Percentiles rank a stretch among this genome's conserved stretches.
These are phyloP conservation scores for Cylindrotheca fusiformis DNA, from an alignment of 108 stramenopile genomes.

Conservation along the genomic window DNA sequence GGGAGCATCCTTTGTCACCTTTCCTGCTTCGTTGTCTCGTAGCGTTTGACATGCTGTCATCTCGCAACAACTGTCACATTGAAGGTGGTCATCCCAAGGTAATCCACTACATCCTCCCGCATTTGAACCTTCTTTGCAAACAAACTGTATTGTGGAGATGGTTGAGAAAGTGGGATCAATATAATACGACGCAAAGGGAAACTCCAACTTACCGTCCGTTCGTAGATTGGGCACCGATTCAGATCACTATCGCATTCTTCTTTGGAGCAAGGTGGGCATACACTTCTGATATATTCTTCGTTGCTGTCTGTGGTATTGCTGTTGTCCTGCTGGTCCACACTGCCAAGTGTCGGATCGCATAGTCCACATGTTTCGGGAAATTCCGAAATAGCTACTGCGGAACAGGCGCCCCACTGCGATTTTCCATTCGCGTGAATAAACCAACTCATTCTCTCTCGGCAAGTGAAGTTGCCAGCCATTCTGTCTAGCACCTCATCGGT, in stretches of 20 bases:
- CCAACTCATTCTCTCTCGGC: slow-evolving; percentile 63
- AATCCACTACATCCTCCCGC: slow-evolving; percentile 54
- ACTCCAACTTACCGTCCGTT: no score
- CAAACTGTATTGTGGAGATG: no score
- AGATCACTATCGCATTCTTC: slow-evolving; percentile 52
- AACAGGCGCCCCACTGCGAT: slow-evolving; percentile 61
- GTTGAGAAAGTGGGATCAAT: no score
- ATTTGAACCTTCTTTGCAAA: slow-evolving; percentile 59
- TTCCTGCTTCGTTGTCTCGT: slow-evolving; percentile 21
- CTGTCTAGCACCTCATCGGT: slow-evolving; percentile 48
- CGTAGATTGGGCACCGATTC: slow-evolving; percentile 57
- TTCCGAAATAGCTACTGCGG: slow-evolving; percentile 52
- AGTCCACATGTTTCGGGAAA: slow-evolving; percentile 44
- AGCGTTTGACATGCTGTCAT: slow-evolving; percentile 32
- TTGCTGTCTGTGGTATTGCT: slow-evolving; percentile 6
- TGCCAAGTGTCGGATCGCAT: slow-evolving; percentile 61
- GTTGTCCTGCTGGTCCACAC: slow-evolving; percentile 7
- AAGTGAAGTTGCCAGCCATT: slow-evolving; percentile 52
- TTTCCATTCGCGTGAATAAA: slow-evolving; percentile 45
- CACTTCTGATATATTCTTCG: slow-evolving; percentile 5
- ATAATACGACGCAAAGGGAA: no score
- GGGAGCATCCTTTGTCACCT: slow-evolving; percentile 19
- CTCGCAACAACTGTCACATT: slow-evolving; percentile 60
- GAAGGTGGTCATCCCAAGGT: slow-evolving; percentile 42
- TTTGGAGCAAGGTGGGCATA: slow-evolving; percentile 48